Evolutionary conservation across 2,329 filamentous ascomycete species (phyloP).

Genomic region (Ophiostoma australiae): DNA sequence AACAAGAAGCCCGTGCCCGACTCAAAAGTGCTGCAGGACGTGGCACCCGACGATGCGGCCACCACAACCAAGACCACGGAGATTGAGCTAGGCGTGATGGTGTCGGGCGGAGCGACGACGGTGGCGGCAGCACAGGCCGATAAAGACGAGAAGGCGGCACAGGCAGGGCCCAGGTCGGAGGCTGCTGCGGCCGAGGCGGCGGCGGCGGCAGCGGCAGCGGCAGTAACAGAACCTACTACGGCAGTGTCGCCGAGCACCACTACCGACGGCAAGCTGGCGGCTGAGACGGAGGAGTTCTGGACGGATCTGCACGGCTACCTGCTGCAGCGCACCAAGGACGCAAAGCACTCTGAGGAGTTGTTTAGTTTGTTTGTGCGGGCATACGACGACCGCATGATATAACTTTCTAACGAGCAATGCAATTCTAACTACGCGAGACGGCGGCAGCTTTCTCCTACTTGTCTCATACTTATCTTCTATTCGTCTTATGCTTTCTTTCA

Average conservation of each 20-base stretch:
- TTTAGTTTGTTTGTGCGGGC: constrained; percentile 63
- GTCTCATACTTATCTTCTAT: too few species aligned
- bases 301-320: constrained; percentile 75
- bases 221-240: not conserved
- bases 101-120: constrained; percentile 65
- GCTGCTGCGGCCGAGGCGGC: constrained; percentile 39
- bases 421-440: too few species aligned
- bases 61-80: constrained; percentile 26
- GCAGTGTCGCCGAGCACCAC: constrained; percentile 39
- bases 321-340: constrained; percentile 70
- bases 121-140: constrained; percentile 31
- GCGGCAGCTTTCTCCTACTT: too few species aligned
- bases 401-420: not conserved
- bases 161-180: constrained; percentile 1
- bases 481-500: not conserved
- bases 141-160: not conserved
- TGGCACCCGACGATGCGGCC: constrained; percentile 42
- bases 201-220: constrained; percentile 33
- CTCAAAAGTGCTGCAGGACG: constrained; percentile 69
- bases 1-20: constrained; percentile 83
- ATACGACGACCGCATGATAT: constrained; percentile 50
- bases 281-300: constrained; percentile 73
- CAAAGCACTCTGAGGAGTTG: constrained; percentile 58
- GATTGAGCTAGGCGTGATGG: constrained; percentile 76
- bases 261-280: not conserved